Base-by-base conservation (phyloP, 805 yeast genomes). In the Suhomyces pyralidae region DNA sequence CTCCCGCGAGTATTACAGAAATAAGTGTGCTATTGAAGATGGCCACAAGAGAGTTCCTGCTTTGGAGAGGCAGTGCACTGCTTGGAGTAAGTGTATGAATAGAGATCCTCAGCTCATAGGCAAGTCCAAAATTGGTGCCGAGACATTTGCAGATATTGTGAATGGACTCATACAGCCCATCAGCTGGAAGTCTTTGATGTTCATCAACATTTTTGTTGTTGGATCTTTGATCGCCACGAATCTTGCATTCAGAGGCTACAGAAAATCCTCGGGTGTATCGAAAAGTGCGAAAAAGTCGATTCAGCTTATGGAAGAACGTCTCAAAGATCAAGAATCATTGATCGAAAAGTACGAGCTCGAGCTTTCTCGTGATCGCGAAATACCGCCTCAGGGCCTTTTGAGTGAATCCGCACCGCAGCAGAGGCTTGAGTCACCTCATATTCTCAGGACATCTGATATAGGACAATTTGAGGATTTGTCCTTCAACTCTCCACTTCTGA, bases 61-160 rank as follows among this genome's bases (percentile, higher is more conserved):
- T 0, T 66, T 90, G 15, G 94, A 86, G 59, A 67, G 70, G 1
- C 71, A 81, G 12, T 93, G 99, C 67, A 73, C 78, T 34, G 77
- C 76, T 34, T 90, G 96, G 94, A 86, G 82, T 55, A 79, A 78
- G 52, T 94, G 99, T 66, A 89, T 90, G 91, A 82, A 84, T 59
- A 71, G 84, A 47, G 93, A 90, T 56, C 92, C 96, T 8, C 78
- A 80, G 59, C 70, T 51, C 66, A 78, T 85, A 10, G 92, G 89
- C 3, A 79, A 83, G 47, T 88, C 93, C 1, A 78, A 78, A 55
- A 79, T 90, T 51, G 84, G 91, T 46, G 96, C 96, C 0, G 91
- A 86, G 63, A 85, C 93, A 0, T 78, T 90, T 59, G 96, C 96
- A 1, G 93, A 87, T 56, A 87, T 89, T 7, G 73, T 90, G 45